phyloP scores from a whole-genome alignment of 257 asterid genomes.

The Petunia axillaris region DNA sequence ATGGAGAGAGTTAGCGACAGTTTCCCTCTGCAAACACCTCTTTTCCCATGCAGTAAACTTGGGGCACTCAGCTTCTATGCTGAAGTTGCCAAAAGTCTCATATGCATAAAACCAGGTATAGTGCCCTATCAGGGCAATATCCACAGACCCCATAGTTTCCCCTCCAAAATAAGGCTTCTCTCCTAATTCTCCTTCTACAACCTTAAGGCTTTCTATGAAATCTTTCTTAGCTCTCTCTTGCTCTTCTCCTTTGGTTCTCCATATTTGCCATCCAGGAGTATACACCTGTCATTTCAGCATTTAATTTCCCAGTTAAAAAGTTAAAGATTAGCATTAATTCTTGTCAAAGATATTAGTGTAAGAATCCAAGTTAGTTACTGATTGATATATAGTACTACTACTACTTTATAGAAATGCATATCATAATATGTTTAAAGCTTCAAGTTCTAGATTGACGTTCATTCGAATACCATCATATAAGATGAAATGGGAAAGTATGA shows the following conservation, averaged over 20 bases:
- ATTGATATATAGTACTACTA: too few relatives aligned
- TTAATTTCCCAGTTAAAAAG: too few relatives aligned
- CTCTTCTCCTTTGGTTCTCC: slow-evolving; percentile 32
- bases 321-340: too few relatives aligned
- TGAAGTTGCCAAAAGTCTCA: slow-evolving; percentile 24
- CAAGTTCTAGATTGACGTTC: too few relatives aligned
- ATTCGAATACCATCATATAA: too few relatives aligned
- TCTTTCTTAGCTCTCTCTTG: slow-evolving; percentile 26
- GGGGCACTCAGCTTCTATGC: slow-evolving; percentile 27
- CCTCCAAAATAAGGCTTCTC: slow-evolving; percentile 29
- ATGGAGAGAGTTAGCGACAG: slow-evolving; percentile 25
- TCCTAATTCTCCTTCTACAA: slow-evolving; percentile 29
- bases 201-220: slow-evolving; percentile 23
- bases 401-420: too few relatives aligned
- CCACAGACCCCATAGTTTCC: slow-evolving; percentile 22
- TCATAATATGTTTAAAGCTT: too few relatives aligned
- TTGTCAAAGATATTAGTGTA: too few relatives aligned
- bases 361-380: too few relatives aligned
- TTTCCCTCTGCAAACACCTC: slow-evolving; percentile 30
- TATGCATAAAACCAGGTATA: slow-evolving; percentile 26
- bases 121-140: slow-evolving; percentile 22
- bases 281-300: too few relatives aligned
- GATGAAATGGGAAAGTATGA: too few relatives aligned
- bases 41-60: slow-evolving; percentile 27
- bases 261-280: not conserved